These are phyloP conservation scores for Volvariella surrecta DNA, from an alignment of 1,284 basidiomycete genomes.

Conservation along the genomic window DNA sequence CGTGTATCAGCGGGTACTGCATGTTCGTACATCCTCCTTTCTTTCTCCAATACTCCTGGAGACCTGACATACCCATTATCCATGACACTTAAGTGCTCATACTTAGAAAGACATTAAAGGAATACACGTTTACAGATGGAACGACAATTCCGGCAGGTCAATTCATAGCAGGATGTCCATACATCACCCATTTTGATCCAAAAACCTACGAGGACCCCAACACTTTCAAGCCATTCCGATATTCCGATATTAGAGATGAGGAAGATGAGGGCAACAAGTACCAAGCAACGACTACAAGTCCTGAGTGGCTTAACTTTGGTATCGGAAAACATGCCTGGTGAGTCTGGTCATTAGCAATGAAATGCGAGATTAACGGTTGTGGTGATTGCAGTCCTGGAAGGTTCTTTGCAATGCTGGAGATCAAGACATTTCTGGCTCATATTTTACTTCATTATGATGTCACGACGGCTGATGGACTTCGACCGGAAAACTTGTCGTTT, in stretches of 20 bases:
- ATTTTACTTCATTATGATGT: constrained; percentile 6
- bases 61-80: too few species aligned
- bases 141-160: constrained; percentile 28
- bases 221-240: constrained; percentile 12
- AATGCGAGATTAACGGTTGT: background rate
- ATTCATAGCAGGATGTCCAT: constrained; percentile 6
- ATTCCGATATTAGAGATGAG: constrained; percentile 8
- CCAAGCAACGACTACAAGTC: constrained; percentile 7
- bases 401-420: constrained; percentile 1
- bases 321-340: constrained; percentile 12
- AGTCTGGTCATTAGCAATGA: background rate
- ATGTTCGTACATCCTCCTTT: background rate
- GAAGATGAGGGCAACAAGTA: constrained; percentile 7
- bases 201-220: constrained; percentile 8
- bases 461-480: background rate
- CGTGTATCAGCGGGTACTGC: constrained; percentile 18
- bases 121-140: constrained; percentile 34
- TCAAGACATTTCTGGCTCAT: constrained; percentile 4
- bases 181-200: constrained; percentile 16
- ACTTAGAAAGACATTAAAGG: constrained; percentile 23
- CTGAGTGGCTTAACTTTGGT: constrained; percentile 10
- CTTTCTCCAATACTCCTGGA: background rate
- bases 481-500: constrained; percentile 2
- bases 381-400: constrained; percentile 1
- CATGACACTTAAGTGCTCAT: constrained; percentile 27